Base-by-base conservation (phyloP, 768 basidiomycete species). In the Hemileccinum impolitum region DNA sequence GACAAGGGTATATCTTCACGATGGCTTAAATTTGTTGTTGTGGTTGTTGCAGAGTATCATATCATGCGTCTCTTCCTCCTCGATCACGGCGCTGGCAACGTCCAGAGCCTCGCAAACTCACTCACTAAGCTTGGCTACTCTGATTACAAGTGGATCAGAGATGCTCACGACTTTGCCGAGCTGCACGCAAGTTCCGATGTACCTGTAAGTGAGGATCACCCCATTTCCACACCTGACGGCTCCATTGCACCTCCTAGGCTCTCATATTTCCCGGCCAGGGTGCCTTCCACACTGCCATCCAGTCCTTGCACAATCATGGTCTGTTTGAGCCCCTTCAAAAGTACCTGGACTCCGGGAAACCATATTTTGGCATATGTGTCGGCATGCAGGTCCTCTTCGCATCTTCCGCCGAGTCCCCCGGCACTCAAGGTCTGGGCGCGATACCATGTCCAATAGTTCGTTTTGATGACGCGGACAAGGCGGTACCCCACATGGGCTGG, bases 401-500 rank as follows among this genome's bases (percentile, higher is more conserved):
- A 50, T 83, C 87, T 13, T 97, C 95, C 14, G 71, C 80, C 52
- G 96, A 99, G 72, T 85, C 85, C 13, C 77, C 81, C 14, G 61
- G 66, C 17, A 71, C 72, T 23, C 66, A 61, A n/a, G 94, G 95
- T n/a, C 77, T 98, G 18, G 89, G 84, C 15, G 68, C 92, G 55
- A 85, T 99, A 53, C 87, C 90, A n/a, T 83, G 74, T 56, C 74
- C 76, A n/a, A 90, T 97, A 59, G 78, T 81, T 47, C 72, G 74
- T 13, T 97, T 99, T 62, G 71, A 75, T 53, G 76, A 80, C 62
- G 53, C 66, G 10, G 79, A 85, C 64, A 97, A 97, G 72, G 74
- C 88, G 1, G 95, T 98, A 14, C 96, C 96, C 26, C 95, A 98
- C 72, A 98, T 99, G 71, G 96, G 96, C 44, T 99, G 95, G 95